Evolutionary conservation across 495 filamentous ascomycete species (phyloP).

Genomic region (Bryoglossum gracile): DNA sequence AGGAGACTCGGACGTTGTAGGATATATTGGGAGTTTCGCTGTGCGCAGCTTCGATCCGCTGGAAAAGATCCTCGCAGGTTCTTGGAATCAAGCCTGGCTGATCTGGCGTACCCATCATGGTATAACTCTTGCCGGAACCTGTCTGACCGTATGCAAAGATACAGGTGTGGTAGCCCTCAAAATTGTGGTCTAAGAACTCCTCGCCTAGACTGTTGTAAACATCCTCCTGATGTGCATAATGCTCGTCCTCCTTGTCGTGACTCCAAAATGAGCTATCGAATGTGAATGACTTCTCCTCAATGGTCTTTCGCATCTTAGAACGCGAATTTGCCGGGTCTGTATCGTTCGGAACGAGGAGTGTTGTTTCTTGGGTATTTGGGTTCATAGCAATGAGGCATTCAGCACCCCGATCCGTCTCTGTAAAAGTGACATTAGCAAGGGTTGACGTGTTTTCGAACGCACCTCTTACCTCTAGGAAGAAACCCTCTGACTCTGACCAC

Average conservation of each 20-base stretch:
- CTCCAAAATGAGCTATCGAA: conserved; percentile 99
- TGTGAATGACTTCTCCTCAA: conserved; percentile 85
- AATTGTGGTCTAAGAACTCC: conserved; percentile 98
- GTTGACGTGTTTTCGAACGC: background rate
- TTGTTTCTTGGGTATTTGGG: conserved; percentile 72
- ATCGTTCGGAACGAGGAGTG: conserved; percentile 59
- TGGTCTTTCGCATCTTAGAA: conserved; percentile 62
- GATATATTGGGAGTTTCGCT: conserved; percentile 72
- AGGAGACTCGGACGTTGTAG: conserved; percentile 94
- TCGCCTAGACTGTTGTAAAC: conserved; percentile 93
- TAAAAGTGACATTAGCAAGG: conserved; percentile 1
- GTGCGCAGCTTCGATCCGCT: conserved; percentile 75
- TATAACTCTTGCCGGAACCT: conserved; percentile 95
- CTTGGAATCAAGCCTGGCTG: conserved; percentile 89
- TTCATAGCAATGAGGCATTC: conserved; percentile 89
- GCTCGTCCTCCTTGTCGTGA: conserved; percentile 62
- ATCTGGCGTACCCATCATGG: conserved; percentile 94
- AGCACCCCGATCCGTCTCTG: conserved; percentile 74
- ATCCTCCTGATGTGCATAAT: conserved; percentile 82
- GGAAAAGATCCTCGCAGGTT: conserved; percentile 95
- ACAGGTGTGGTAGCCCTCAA: conserved; percentile 97
- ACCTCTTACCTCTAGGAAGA: conserved; percentile 67
- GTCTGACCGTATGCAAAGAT: conserved; percentile 99
- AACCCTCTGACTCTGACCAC: conserved; percentile 90
- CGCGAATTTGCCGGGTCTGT: conserved; percentile 58